These are phyloP conservation scores for Sequoiadendron giganteum DNA, from an alignment of 75 land plant genomes.

Conservation along the genomic window DNA sequence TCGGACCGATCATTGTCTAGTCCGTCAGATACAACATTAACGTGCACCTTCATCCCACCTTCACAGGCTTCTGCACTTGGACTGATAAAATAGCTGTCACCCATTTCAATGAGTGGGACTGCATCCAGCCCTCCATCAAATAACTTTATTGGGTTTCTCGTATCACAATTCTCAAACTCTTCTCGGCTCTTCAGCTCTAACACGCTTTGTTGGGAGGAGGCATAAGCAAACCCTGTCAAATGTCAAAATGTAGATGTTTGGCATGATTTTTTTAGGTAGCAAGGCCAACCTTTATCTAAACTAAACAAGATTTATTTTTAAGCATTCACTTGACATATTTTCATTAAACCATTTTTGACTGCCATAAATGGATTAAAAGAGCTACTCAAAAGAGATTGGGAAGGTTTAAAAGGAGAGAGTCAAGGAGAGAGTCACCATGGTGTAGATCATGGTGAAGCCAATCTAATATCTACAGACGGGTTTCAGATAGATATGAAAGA, in stretches of 20 bases:
- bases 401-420: no score
- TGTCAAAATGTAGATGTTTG: no score
- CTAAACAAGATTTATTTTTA: no score
- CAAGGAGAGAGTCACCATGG: no score
- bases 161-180: conserved; percentile 47
- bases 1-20: neutral
- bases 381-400: no score
- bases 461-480: no score
- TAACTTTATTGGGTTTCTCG: conserved; percentile 47
- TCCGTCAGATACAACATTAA: conserved; percentile 23
- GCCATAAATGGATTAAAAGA: no score
- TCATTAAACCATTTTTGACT: no score
- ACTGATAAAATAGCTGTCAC: conserved; percentile 46
- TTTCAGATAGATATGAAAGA: neutral
- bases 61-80: conserved; percentile 32
- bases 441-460: no score
- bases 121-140: conserved; percentile 39
- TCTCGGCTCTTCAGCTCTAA: conserved; percentile 38
- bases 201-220: conserved; percentile 29
- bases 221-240: conserved; percentile 47
- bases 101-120: conserved; percentile 33
- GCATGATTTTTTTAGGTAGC: no score
- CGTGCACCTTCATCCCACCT: conserved; percentile 46
- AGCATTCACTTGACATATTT: no score
- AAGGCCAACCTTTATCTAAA: no score